Conservation (phyloP, 176 grass and related monocot genomes). For the Chrysopogon serrulatus region DNA sequence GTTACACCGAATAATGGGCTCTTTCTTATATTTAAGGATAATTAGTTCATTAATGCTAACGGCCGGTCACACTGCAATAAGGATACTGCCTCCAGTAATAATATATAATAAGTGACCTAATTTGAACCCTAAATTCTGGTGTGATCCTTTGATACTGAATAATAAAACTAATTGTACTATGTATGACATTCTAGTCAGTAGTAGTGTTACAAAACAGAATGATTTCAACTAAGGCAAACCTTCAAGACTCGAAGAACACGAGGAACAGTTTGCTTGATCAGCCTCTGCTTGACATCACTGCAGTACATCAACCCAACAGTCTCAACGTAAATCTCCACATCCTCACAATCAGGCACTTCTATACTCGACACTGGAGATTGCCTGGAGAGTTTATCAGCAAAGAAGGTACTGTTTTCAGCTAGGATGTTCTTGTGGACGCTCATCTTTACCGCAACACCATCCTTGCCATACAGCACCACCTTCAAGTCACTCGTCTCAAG, state of each 20-base stretch:
- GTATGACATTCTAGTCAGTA: not conserved
- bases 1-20: not conserved
- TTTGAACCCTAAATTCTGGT: not conserved
- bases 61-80: not conserved
- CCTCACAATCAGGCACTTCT: conserved; percentile 75
- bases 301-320: conserved; percentile 93
- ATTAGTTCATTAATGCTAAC: not conserved
- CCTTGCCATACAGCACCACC: conserved; percentile 70
- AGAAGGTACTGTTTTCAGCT: conserved; percentile 69
- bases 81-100: conserved; percentile 1
- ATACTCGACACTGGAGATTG: conserved; percentile 53
- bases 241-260: conserved; percentile 79
- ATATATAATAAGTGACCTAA: not conserved
- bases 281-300: conserved; percentile 65
- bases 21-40: not conserved
- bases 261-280: conserved; percentile 84
- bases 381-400: conserved; percentile 61
- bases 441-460: conserved; percentile 77
- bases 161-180: not conserved
- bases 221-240: conserved; percentile 34
- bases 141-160: not conserved
- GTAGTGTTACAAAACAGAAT: not conserved
- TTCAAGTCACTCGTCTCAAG: conserved; percentile 74
- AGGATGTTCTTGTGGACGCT: conserved; percentile 75
- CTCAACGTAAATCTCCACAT: conserved; percentile 90